phyloP scores from a whole-genome alignment of 2,329 filamentous ascomycete species.

The Tympanopsis confertula region DNA sequence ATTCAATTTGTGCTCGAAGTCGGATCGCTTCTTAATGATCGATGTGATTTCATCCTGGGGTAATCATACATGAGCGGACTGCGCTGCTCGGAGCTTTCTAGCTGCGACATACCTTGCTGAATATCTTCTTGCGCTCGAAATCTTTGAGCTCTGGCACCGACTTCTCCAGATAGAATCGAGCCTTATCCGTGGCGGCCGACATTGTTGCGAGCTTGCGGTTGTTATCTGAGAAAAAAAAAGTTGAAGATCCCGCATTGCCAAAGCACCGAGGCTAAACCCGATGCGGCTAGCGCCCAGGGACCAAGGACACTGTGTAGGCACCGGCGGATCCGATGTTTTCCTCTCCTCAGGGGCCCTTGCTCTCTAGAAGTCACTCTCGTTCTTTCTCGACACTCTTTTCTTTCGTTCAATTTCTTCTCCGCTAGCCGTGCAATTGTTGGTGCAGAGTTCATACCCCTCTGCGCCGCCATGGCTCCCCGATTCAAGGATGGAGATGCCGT shows the following conservation, averaged over 20 bases:
- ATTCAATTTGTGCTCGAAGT: conserved; percentile 59
- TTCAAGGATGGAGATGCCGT: conserved; percentile 2
- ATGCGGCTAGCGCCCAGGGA: too few relatives aligned
- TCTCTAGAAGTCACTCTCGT: not conserved
- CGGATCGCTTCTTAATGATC: conserved; percentile 52
- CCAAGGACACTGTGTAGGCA: too few relatives aligned
- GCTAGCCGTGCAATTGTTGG: not conserved
- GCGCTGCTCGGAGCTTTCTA: too few relatives aligned
- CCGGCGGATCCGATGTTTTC: too few relatives aligned
- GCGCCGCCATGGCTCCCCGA: not conserved
- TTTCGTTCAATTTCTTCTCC: not conserved
- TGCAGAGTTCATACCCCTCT: not conserved
- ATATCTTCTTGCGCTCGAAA: conserved; percentile 84
- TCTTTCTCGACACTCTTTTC: not conserved
- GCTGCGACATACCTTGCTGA: conserved; percentile 51
- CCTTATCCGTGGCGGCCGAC: conserved; percentile 82
- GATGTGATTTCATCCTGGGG: conserved; percentile 47
- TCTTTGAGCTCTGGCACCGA: conserved; percentile 85
- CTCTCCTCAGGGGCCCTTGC: too few relatives aligned
- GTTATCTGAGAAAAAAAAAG: conserved; percentile 4
- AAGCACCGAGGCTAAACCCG: too few relatives aligned
- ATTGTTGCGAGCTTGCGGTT: conserved; percentile 61
- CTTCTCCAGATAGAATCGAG: conserved; percentile 86
- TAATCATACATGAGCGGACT: not conserved
- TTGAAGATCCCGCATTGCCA: not conserved